Base-by-base conservation (phyloP, 345 rosid species). In the Cochlearia excelsa region DNA sequence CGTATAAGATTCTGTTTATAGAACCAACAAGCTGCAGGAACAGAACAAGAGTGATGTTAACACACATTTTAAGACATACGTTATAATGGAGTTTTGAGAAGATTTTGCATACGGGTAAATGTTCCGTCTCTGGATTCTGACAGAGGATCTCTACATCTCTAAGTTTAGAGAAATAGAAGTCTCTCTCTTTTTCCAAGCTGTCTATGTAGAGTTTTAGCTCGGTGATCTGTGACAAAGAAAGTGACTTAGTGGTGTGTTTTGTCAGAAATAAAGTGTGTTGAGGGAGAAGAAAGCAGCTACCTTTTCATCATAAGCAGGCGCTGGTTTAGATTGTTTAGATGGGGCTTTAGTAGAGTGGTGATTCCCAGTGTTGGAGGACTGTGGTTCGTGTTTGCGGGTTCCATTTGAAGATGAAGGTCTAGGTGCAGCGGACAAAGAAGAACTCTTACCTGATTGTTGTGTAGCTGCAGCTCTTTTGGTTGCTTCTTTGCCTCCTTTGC, bases 101-200 rank as follows among this genome's bases (percentile, higher is more conserved):
- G 23, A 16, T 0, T 26, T 49, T 50, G 54, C 51, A 5, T 82
- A 94, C 97, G 31, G 90, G 79, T 27, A 83, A 71, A 67, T 76
- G 66, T 42, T 94, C 93, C 6, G 84, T 75, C 67, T 63, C 82
- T 3, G 82, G 84, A 47, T 73, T 81, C 71, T 87, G 93, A 74
- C 96, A 87, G 70, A 94, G 61, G 39, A 90, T 85, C 82, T 90
- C 96, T 4, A 94, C 82, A 54, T 94, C 99, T 74, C 97, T 79
- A 49, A 90, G 74, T 73, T 90, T 94, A 4, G 77, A 83, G 59
- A 94, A 90, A 68, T 94, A 94, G 75, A 85, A 94, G 67, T 94
- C 96, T 72, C 99, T 80, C 75, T 94, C 97, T 77, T 94, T 94
- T 71, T 94, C 97, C 41, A 94, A 87, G 70, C 93, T 85, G 68